Conservation (phyloP, 2,329 filamentous ascomycete species). For the Pseudogymnoascus verrucosus region DNA sequence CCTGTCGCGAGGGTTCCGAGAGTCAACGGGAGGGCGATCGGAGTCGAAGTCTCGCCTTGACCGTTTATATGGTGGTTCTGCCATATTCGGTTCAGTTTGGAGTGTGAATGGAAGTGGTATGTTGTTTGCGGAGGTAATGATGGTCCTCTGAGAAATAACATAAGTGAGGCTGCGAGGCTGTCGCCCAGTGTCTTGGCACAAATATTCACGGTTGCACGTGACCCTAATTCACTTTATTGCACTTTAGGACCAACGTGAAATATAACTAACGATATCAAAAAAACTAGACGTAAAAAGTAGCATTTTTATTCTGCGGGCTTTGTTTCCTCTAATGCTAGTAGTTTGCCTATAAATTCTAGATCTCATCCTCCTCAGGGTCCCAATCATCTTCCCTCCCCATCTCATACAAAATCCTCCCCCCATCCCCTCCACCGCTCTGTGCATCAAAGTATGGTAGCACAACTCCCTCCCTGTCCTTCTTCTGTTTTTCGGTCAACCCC, state of each 20-base stretch:
- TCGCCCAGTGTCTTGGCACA: background rate
- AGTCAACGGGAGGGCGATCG: background rate
- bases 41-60: conserved; percentile 38
- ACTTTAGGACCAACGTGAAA: background rate
- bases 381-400: conserved; percentile 97
- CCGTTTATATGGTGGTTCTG: conserved; percentile 45
- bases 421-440: conserved; percentile 76
- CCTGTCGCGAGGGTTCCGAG: conserved; percentile 16
- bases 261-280: background rate
- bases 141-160: background rate
- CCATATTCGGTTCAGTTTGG: conserved; percentile 30
- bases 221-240: background rate
- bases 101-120: background rate
- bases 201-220: background rate
- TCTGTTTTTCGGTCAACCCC: conserved; percentile 83
- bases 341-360: conserved; percentile 22
- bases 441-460: conserved; percentile 96
- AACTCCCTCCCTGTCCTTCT: conserved; percentile 76
- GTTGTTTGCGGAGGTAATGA: background rate
- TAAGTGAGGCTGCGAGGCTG: conserved; percentile 4
- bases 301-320: background rate
- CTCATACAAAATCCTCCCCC: conserved; percentile 89
- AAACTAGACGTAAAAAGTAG: background rate
- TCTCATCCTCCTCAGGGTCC: conserved; percentile 89
- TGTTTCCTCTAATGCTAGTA: conserved; percentile 1